These are phyloP conservation scores for Punica granatum DNA, from an alignment of 345 rosid genomes.

Conservation along the genomic window DNA sequence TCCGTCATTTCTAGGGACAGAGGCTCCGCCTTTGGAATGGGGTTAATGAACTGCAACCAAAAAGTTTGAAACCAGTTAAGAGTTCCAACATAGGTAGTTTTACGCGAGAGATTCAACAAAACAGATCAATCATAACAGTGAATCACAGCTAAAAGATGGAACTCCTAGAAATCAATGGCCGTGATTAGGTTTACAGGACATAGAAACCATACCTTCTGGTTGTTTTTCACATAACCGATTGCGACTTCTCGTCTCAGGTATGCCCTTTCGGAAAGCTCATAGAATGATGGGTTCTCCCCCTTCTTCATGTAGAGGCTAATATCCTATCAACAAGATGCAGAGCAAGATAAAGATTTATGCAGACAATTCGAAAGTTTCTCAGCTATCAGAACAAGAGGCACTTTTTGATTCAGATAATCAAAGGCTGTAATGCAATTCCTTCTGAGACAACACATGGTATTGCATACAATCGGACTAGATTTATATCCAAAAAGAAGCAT, in stretches of 20 bases:
- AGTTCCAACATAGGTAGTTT: too few species aligned
- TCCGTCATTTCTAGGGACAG: slow-evolving; percentile 49
- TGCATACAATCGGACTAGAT: neutral
- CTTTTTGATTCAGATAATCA: too few species aligned
- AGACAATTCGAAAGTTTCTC: neutral
- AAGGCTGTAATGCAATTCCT: too few species aligned
- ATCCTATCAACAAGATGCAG: slow-evolving; percentile 39
- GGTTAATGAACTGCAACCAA: slow-evolving; percentile 70
- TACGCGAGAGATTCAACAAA: neutral
- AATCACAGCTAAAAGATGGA: neutral
- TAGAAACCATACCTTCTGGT: slow-evolving; percentile 40
- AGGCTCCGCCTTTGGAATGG: slow-evolving; percentile 53
- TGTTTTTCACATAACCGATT: slow-evolving; percentile 73
- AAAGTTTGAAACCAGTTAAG: neutral
- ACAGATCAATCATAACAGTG: neutral
- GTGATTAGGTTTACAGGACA: neutral
- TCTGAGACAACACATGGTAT: too few species aligned
- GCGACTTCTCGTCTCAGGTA: slow-evolving; percentile 73
- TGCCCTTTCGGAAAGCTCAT: slow-evolving; percentile 77
- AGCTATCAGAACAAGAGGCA: neutral
- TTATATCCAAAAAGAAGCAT: neutral
- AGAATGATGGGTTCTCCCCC: slow-evolving; percentile 79
- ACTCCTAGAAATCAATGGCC: neutral
- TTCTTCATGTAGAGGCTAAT: slow-evolving; percentile 65
- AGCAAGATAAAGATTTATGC: neutral